Conservation (phyloP, 2,329 filamentous ascomycete species). For the Cadophora sp. region DNA sequence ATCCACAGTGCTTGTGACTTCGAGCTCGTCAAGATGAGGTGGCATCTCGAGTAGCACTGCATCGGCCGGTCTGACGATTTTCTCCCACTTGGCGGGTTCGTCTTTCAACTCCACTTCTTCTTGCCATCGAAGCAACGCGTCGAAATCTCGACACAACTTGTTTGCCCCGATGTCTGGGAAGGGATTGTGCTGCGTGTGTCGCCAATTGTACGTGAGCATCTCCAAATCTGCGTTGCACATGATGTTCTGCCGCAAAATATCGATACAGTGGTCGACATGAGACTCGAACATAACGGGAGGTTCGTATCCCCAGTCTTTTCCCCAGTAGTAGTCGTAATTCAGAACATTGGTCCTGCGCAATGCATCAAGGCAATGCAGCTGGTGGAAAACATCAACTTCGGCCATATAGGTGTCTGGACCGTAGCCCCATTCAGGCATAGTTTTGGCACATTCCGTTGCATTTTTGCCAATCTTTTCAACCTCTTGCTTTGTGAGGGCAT, state of each 20-base stretch:
- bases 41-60: neutral
- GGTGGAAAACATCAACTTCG: slow-evolving; percentile 16
- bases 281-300: slow-evolving; percentile 10
- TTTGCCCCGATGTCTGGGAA: slow-evolving; percentile 15
- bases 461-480: neutral
- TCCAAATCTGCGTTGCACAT: slow-evolving; percentile 14
- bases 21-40: neutral
- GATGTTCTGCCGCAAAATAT: slow-evolving; percentile 13
- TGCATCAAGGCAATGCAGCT: slow-evolving; percentile 12
- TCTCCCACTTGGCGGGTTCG: neutral
- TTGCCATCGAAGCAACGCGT: slow-evolving; percentile 35
- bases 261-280: slow-evolving; percentile 18
- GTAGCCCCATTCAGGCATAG: slow-evolving; percentile 9
- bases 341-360: slow-evolving; percentile 8
- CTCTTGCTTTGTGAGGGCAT: slow-evolving; percentile 5
- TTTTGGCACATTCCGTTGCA: neutral
- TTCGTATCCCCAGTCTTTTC: neutral
- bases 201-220: slow-evolving; percentile 17
- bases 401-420: slow-evolving; percentile 18
- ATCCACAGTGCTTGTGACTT: neutral
- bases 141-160: slow-evolving; percentile 15
- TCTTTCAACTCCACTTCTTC: slow-evolving; percentile 4
- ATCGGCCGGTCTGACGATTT: neutral
- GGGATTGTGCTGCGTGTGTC: slow-evolving; percentile 16
- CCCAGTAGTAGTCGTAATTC: slow-evolving; percentile 6